These are phyloP conservation scores for Cytospora paraplurivora DNA, from an alignment of 2,329 filamentous ascomycete species.

Conservation along the genomic window DNA sequence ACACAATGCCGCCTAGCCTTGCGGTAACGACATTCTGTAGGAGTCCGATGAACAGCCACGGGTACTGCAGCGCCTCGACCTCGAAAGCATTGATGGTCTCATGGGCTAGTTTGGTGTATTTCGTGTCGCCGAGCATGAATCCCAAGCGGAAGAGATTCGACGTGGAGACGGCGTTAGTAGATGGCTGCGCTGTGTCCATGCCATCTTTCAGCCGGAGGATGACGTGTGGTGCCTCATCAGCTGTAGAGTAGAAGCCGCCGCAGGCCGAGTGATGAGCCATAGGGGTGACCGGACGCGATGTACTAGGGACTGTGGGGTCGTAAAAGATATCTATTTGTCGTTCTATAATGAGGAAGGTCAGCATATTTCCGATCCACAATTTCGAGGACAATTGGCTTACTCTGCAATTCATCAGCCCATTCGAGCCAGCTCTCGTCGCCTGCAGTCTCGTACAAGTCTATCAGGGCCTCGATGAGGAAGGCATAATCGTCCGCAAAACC, in stretches of 20 bases:
- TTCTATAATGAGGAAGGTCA: conserved; percentile 45
- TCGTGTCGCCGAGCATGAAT: conserved; percentile 65
- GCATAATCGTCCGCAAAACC: conserved; percentile 96
- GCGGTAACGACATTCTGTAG: conserved; percentile 75
- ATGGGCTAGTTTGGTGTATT: conserved; percentile 65
- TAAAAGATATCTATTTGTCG: conserved; percentile 78
- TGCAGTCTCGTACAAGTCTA: conserved; percentile 83
- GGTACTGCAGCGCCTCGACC: conserved; percentile 87
- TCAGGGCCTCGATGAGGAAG: conserved; percentile 78
- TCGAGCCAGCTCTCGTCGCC: conserved; percentile 73
- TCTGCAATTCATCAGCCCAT: conserved; percentile 81
- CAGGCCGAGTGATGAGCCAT: conserved; percentile 41
- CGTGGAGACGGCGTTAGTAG: conserved; percentile 84
- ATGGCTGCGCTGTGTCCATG: conserved; percentile 90
- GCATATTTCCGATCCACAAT: not conserved
- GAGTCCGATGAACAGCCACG: conserved; percentile 85
- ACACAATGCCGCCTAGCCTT: conserved; percentile 64
- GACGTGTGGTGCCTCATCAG: conserved; percentile 62
- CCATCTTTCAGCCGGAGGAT: conserved; percentile 91
- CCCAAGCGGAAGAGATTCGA: conserved; percentile 83
- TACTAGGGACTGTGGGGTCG: conserved; percentile 53
- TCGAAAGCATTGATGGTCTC: conserved; percentile 85
- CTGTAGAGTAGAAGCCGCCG: conserved; percentile 75
- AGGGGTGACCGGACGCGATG: conserved; percentile 39
- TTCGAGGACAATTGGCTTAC: conserved; percentile 45